Base-by-base conservation (phyloP, 257 asterid species). In the Lantana camara region DNA sequence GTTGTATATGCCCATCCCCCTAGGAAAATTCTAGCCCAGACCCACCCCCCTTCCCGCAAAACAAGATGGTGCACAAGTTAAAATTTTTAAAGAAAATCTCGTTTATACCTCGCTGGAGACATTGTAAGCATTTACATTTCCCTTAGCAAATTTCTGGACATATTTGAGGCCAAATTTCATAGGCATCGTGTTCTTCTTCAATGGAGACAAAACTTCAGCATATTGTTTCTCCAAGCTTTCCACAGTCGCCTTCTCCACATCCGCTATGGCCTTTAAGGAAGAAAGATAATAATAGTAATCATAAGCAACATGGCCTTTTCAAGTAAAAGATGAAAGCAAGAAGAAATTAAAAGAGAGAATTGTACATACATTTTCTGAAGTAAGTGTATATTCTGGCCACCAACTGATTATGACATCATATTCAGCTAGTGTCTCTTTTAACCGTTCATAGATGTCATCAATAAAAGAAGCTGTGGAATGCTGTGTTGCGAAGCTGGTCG, bases 331-430 rank as follows among this genome's bases (percentile, higher is more conserved):
- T 9, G 24, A 35, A 32, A 48, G 16, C 60, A 44, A 17, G 38
- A 32, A 11, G 17, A 34, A 16, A n/a, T n/a, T n/a, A n/a, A n/a
- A 44, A n/a, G 42, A 16, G 32, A 51, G 54, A 37, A 60, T 30
- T 22, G 24, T 30, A 40, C 90, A 21, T 83, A 91, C 97, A 80
- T 74, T 77, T 78, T 93, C 99, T 76, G 90, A 70, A 0, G 80
- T 75, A 60, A 83, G 76, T 53, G 95, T 77, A 60, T 93, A 93
- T 66, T 93, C 99, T 0, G 97, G 99, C 99, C 99, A 93, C 34
- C 96, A 88, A 52, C 87, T 78, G 61, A 93, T 87, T 44, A 93
- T 79, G 72, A 83, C 87, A 57, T 93, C 92, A 55, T 85, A 93
- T 50, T 90, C 97, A 6, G 73, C 69, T 53, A 93, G 83, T 2